These are phyloP conservation scores for Fusarium mexicanum DNA, from an alignment of 2,329 filamentous ascomycete genomes.

Conservation along the genomic window DNA sequence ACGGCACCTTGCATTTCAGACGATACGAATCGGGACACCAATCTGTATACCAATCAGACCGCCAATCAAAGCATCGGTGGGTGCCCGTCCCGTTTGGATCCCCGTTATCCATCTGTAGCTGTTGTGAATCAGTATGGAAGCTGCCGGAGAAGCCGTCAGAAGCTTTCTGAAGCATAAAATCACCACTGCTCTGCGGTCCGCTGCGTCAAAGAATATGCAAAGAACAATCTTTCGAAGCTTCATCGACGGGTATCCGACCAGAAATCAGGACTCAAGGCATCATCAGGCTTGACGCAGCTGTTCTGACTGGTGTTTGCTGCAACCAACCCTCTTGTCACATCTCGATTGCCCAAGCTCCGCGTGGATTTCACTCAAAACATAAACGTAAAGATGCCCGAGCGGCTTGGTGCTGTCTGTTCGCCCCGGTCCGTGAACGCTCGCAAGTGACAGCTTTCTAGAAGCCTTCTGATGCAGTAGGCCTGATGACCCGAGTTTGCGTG, in stretches of 20 bases:
- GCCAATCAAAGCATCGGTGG: slow-evolving; percentile 31
- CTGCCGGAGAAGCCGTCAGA: slow-evolving; percentile 23
- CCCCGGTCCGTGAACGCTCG: slow-evolving; percentile 24
- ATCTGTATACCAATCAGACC: slow-evolving; percentile 27
- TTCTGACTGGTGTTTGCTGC: slow-evolving; percentile 27
- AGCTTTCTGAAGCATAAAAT: slow-evolving; percentile 29
- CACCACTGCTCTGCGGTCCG: slow-evolving; percentile 34
- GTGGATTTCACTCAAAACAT: slow-evolving; percentile 24
- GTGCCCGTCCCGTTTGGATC: slow-evolving; percentile 32
- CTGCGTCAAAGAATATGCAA: slow-evolving; percentile 29
- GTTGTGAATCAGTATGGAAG: slow-evolving; percentile 36
- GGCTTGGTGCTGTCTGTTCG: slow-evolving; percentile 25
- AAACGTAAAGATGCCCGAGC: slow-evolving; percentile 11
- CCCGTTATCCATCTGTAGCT: slow-evolving; percentile 26
- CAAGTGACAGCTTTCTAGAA: slow-evolving; percentile 39
- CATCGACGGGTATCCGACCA: slow-evolving; percentile 25
- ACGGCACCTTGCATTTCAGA: slow-evolving; percentile 45
- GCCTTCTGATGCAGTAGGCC: slow-evolving; percentile 28
- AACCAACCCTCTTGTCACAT: slow-evolving; percentile 20
- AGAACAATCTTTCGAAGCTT: slow-evolving; percentile 39
- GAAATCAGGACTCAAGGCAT: slow-evolving; percentile 21
- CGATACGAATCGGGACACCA: slow-evolving; percentile 40
- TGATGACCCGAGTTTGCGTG: slow-evolving; percentile 29
- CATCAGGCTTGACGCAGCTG: slow-evolving; percentile 20
- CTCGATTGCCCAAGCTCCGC: slow-evolving; percentile 39